Evolutionary conservation across 164 flowering plant genomes (phyloP).

Genomic region (Macadamia integrifolia): DNA sequence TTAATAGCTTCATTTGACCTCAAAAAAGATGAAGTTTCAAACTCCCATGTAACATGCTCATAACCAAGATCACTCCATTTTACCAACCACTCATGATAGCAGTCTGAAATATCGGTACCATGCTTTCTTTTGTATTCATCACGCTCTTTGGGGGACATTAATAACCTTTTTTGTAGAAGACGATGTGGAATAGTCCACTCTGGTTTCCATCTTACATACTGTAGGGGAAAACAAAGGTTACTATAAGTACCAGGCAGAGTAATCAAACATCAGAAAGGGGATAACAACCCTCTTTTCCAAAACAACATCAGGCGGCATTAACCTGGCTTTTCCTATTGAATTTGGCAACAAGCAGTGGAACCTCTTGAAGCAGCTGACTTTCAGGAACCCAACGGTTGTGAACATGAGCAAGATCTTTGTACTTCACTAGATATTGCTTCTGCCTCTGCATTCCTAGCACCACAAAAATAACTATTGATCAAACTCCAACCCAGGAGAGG

Average conservation of each 20-base stretch:
- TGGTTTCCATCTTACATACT: constrained; percentile 39
- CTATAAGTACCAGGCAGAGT: background rate
- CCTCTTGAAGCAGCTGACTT: constrained; percentile 43
- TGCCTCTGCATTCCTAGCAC: constrained; percentile 33
- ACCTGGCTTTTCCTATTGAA: constrained; percentile 39
- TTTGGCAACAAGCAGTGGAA: constrained; percentile 42
- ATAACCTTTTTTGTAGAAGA: constrained; percentile 45
- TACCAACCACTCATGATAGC: constrained; percentile 72
- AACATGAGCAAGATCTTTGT: constrained; percentile 70
- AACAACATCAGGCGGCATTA: background rate
- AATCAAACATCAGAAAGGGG: background rate
- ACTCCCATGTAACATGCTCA: constrained; percentile 73
- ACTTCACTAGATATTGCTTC: constrained; percentile 67
- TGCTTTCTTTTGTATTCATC: constrained; percentile 10
- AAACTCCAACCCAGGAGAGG: too few relatives aligned
- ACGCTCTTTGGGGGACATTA: constrained; percentile 20
- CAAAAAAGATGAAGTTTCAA: constrained; percentile 47
- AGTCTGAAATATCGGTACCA: constrained; percentile 6
- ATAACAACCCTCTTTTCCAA: too few relatives aligned
- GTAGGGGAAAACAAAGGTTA: background rate
- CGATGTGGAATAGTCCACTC: constrained; percentile 72
- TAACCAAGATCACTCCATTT: constrained; percentile 80
- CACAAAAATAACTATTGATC: constrained; percentile 2
- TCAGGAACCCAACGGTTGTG: constrained; percentile 73
- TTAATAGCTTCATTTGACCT: constrained; percentile 35